These are phyloP conservation scores for Phyllostachys edulis DNA, from an alignment of 176 grass and related monocot genomes.

Conservation along the genomic window DNA sequence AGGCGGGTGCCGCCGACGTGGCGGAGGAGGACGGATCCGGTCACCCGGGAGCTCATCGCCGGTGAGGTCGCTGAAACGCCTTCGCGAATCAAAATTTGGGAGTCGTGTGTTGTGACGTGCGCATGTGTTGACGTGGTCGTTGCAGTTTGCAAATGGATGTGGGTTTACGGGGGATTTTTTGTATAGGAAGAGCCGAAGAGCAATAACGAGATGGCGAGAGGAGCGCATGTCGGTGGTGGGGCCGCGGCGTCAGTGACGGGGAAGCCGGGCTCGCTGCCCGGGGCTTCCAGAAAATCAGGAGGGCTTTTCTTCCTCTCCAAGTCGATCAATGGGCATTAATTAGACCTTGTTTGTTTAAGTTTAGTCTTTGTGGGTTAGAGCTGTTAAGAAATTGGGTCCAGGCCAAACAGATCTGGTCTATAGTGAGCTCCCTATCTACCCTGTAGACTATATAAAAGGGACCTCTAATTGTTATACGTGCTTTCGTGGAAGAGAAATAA, in stretches of 20 bases:
- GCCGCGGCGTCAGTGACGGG: constrained; percentile 27
- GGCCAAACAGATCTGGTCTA: too few species aligned
- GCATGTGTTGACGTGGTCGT: constrained; percentile 10
- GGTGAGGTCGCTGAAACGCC: not conserved
- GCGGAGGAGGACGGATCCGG: constrained; percentile 48
- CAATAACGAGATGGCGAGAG: not conserved
- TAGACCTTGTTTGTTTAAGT: not conserved
- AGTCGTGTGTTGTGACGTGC: not conserved
- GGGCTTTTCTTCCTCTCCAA: constrained; percentile 49
- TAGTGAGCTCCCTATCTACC: too few species aligned
- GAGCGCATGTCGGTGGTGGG: not conserved
- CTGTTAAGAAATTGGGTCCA: too few species aligned
- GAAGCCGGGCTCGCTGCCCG: not conserved
- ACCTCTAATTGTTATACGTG: too few species aligned
- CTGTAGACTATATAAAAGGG: too few species aligned
- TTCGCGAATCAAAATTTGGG: not conserved
- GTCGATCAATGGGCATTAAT: constrained; percentile 29
- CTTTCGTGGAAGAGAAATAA: too few species aligned
- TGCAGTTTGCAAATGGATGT: constrained; percentile 31
- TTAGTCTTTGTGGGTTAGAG: too few species aligned
- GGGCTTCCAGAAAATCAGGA: constrained; percentile 38
- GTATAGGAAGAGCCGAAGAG: not conserved
- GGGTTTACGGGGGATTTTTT: not conserved
- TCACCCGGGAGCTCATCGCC: constrained; percentile 55
- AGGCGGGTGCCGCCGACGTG: constrained; percentile 31